Evolutionary conservation across 2,329 filamentous ascomycete species (phyloP).

Genomic region (Xylariaceae sp.): DNA sequence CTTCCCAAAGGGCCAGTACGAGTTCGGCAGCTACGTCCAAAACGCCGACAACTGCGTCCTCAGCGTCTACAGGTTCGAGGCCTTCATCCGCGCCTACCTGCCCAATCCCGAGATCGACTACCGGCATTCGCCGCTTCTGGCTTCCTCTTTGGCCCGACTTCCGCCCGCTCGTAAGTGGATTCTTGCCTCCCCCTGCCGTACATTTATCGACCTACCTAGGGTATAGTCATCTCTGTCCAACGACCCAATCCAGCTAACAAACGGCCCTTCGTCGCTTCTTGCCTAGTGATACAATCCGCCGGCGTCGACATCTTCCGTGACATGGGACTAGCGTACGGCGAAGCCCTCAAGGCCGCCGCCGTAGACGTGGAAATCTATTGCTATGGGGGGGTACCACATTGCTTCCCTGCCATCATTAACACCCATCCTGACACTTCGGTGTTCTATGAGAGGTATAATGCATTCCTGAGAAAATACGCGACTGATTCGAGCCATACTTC

Average conservation of each 20-base stretch:
- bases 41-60: slow-evolving; percentile 17
- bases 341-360: slow-evolving; percentile 9
- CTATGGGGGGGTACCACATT: slow-evolving; percentile 19
- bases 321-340: slow-evolving; percentile 14
- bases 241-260: not conserved
- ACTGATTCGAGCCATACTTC: not conserved
- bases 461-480: slow-evolving; percentile 14
- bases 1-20: slow-evolving; percentile 14
- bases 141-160: slow-evolving; percentile 9
- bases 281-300: slow-evolving; percentile 18
- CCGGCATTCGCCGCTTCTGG: slow-evolving; percentile 17
- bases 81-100: slow-evolving; percentile 8
- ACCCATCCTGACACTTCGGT: slow-evolving; percentile 9
- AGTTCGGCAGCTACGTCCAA: slow-evolving; percentile 17
- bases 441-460: slow-evolving; percentile 18
- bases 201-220: no score
- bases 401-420: slow-evolving; percentile 11
- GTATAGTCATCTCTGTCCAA: no score
- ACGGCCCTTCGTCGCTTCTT: not conserved
- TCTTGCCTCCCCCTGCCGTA: no score
- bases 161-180: slow-evolving; percentile 18
- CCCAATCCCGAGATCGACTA: slow-evolving; percentile 13
- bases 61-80: slow-evolving; percentile 7
- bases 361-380: slow-evolving; percentile 12
- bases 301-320: slow-evolving; percentile 21